Evolutionary conservation across 2,329 filamentous ascomycete species (phyloP).

Genomic region (Beauveria australis): DNA sequence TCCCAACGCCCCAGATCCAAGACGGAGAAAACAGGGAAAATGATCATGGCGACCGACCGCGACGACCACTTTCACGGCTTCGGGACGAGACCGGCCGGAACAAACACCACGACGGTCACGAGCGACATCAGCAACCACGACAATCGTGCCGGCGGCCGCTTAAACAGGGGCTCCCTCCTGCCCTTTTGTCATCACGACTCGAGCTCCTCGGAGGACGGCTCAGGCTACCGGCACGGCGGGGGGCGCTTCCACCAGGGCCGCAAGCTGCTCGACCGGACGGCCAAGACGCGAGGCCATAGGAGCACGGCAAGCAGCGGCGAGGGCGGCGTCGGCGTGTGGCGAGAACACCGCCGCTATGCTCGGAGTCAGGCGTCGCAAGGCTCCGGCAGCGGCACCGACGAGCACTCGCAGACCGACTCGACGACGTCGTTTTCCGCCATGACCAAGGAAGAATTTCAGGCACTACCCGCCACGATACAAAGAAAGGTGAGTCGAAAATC

Average conservation of each 20-base stretch:
- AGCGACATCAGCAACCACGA: not conserved
- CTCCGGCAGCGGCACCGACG: slow-evolving; percentile 8
- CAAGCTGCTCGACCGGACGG: slow-evolving; percentile 7
- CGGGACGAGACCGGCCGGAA: not conserved
- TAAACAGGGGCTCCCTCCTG: slow-evolving; percentile 3
- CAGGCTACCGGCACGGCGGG: not conserved
- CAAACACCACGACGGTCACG: slow-evolving; percentile 1
- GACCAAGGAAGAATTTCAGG: slow-evolving; percentile 14
- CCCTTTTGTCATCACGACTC: slow-evolving; percentile 1
- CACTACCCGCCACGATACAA: slow-evolving; percentile 15
- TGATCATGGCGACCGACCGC: not conserved
- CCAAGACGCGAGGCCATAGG: not conserved
- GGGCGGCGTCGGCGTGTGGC: not conserved
- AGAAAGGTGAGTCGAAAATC: slow-evolving; percentile 14
- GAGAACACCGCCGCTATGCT: not conserved
- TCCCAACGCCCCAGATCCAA: not conserved
- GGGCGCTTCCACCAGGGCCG: not conserved
- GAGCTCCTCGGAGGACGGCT: slow-evolving; percentile 5
- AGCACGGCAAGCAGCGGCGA: not conserved
- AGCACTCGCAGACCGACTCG: not conserved
- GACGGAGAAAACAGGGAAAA: not conserved
- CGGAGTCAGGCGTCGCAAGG: slow-evolving; percentile 1
- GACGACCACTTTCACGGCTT: not conserved
- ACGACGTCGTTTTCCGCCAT: slow-evolving; percentile 4
- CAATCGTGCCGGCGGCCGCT: not conserved